phyloP scores from a whole-genome alignment of 805 yeast genomes.

The Torulaspora indica region DNA sequence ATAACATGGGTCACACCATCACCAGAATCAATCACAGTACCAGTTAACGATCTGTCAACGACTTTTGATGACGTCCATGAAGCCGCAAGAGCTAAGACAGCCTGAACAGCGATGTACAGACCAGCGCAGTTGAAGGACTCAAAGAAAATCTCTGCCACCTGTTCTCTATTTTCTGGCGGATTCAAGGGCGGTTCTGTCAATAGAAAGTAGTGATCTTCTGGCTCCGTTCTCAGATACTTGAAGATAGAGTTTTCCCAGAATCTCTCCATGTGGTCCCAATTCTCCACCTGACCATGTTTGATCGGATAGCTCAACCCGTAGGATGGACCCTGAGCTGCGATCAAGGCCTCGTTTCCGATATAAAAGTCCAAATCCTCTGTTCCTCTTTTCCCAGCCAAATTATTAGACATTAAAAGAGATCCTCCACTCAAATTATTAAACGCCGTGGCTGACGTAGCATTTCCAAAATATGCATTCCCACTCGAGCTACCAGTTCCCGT shows the following conservation, averaged over 20 bases:
- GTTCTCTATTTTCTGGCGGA: slow-evolving; percentile 99
- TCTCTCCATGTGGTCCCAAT: slow-evolving; percentile 99
- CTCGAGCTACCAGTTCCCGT: slow-evolving; percentile 11
- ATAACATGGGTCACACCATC: slow-evolving; percentile 99
- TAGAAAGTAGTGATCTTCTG: slow-evolving; percentile 95
- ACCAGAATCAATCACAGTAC: slow-evolving; percentile 97
- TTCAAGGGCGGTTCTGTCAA: slow-evolving; percentile 97
- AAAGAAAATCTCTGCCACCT: slow-evolving; percentile 97
- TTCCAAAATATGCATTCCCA: slow-evolving; percentile 31
- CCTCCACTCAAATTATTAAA: slow-evolving; percentile 29
- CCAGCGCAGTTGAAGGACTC: slow-evolving; percentile 99
- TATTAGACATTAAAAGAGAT: slow-evolving; percentile 32
- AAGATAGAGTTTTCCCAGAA: slow-evolving; percentile 97
- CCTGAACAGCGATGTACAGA: slow-evolving; percentile 96
- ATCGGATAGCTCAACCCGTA: slow-evolving; percentile 89
- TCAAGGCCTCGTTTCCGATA: slow-evolving; percentile 92
- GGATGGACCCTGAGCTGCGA: slow-evolving; percentile 85
- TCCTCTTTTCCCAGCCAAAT: slow-evolving; percentile 68
- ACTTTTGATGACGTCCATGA: slow-evolving; percentile 98
- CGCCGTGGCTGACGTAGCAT: slow-evolving; percentile 37
- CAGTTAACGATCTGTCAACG: slow-evolving; percentile 90
- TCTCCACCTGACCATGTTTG: slow-evolving; percentile 95
- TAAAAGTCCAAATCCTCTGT: slow-evolving; percentile 91
- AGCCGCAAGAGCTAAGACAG: slow-evolving; percentile 96
- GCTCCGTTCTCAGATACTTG: slow-evolving; percentile 94